These are phyloP conservation scores for Phytophthora sp. DNA, from an alignment of 352 stramenopile species.

Conservation along the genomic window DNA sequence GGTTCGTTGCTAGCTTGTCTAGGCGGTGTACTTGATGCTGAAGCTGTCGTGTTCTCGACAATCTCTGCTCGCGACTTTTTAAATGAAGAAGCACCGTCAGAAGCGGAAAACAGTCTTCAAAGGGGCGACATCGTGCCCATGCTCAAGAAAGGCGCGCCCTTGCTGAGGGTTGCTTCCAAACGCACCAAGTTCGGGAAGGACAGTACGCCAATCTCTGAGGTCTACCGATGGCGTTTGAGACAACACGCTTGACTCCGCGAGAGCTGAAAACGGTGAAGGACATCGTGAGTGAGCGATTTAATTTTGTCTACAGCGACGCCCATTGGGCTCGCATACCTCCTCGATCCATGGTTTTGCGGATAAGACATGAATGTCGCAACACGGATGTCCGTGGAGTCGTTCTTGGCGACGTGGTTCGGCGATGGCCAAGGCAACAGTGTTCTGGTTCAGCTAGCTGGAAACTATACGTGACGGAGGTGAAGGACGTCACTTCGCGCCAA, in stretches of 20 bases:
- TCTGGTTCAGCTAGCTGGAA: neutral
- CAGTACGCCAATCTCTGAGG: neutral
- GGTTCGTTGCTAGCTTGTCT: neutral
- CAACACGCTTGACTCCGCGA: neutral
- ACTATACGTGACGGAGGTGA: neutral
- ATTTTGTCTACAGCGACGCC: neutral
- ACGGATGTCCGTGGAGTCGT: neutral
- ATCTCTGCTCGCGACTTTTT: neutral
- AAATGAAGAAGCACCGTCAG: neutral
- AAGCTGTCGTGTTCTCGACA: neutral
- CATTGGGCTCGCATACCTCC: neutral
- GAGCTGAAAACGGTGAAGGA: neutral
- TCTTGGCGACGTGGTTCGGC: neutral
- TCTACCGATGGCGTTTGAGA: neutral
- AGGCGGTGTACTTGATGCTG: too few species aligned
- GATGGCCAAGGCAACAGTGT: neutral
- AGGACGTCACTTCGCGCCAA: neutral
- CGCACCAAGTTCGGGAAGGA: neutral
- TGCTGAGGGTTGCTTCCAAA: neutral
- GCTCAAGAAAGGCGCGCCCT: neutral
- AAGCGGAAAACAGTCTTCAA: neutral
- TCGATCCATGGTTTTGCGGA: neutral
- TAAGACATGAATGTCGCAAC: neutral
- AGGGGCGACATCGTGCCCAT: neutral
- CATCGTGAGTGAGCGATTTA: neutral